Evolutionary conservation across 441 rosid species (phyloP).

Genomic region (Daphne laureola): DNA sequence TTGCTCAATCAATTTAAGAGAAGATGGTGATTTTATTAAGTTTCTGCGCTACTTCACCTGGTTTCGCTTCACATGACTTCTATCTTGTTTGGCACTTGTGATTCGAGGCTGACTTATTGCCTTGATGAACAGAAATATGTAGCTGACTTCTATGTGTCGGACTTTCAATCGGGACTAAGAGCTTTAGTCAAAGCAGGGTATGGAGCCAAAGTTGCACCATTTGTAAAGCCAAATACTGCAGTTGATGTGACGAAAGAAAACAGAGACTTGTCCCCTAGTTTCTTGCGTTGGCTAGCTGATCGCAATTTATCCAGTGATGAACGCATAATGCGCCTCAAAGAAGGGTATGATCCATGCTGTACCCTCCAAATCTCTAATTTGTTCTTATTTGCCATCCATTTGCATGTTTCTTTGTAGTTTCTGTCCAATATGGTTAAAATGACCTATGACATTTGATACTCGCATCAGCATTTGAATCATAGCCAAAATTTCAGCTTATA

Average conservation of each 20-base stretch:
- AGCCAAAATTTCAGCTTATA: no score
- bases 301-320: slow-evolving; percentile 71
- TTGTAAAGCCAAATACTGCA: slow-evolving; percentile 67
- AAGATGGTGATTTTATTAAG: neutral
- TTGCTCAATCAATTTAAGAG: neutral
- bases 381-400: neutral
- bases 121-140: slow-evolving; percentile 60
- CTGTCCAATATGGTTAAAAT: neutral
- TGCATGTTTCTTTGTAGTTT: neutral
- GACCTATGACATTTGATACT: neutral
- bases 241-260: slow-evolving; percentile 59
- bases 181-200: slow-evolving; percentile 91
- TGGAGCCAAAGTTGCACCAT: slow-evolving; percentile 87
- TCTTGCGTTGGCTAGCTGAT: slow-evolving; percentile 76
- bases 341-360: slow-evolving; percentile 50
- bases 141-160: slow-evolving; percentile 91
- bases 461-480: neutral
- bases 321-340: slow-evolving; percentile 80
- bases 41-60: neutral
- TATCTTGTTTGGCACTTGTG: neutral
- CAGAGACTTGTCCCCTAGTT: slow-evolving; percentile 58
- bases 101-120: neutral
- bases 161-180: slow-evolving; percentile 86
- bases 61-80: neutral
- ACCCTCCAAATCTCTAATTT: neutral